phyloP scores from a whole-genome alignment of 164 flowering plant genomes.

The Malania oleifera region DNA sequence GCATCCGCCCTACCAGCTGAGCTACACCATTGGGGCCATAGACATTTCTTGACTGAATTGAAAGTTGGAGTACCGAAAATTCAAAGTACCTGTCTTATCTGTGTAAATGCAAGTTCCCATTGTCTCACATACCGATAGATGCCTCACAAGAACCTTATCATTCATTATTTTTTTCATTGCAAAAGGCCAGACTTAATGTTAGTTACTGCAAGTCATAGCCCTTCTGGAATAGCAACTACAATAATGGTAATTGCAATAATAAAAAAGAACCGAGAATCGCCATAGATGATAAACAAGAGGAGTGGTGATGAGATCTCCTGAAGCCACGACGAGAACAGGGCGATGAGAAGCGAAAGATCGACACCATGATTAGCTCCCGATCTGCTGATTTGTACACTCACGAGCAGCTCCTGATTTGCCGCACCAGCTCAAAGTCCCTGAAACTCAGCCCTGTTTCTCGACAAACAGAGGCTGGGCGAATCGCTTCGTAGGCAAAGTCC shows the following conservation, averaged over 20 bases:
- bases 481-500: constrained; percentile 55
- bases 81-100: constrained; percentile 71
- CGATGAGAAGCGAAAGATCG: too few species aligned
- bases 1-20: too few species aligned
- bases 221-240: constrained; percentile 68
- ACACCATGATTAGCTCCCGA: too few species aligned
- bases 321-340: too few species aligned
- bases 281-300: too few species aligned
- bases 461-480: constrained; percentile 27
- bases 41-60: constrained; percentile 27
- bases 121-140: constrained; percentile 71
- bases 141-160: constrained; percentile 55
- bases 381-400: too few species aligned
- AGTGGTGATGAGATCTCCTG: too few species aligned
- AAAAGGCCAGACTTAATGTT: constrained; percentile 62
- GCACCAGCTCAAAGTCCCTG: constrained; percentile 54
- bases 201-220: constrained; percentile 58
- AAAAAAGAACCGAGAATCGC: too few species aligned
- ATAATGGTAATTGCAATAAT: constrained; percentile 52
- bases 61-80: constrained; percentile 32
- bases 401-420: constrained; percentile 67
- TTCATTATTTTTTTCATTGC: constrained; percentile 59
- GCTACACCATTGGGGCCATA: too few species aligned
- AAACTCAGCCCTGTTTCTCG: constrained; percentile 31
- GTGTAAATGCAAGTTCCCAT: constrained; percentile 77